These are phyloP conservation scores for Erythrobasidium hasegawianum DNA, from an alignment of 1,284 basidiomycete genomes.

Conservation along the genomic window DNA sequence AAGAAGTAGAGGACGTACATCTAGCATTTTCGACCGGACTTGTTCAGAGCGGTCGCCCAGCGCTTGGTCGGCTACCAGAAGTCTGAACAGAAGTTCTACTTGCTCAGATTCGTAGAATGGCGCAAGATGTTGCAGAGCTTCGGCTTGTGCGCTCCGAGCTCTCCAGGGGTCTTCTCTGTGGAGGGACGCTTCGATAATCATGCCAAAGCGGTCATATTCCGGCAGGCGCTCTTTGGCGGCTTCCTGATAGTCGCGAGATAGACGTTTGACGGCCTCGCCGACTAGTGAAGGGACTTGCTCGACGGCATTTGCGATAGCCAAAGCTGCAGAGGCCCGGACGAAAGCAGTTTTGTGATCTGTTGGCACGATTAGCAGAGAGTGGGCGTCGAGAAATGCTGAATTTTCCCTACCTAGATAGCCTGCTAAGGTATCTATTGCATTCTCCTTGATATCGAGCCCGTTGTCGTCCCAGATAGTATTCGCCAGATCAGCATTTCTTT, in stretches of 20 bases:
- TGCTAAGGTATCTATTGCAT: constrained; percentile 63
- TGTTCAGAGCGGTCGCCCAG: constrained; percentile 80
- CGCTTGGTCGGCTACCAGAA: constrained; percentile 78
- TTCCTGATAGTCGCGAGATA: constrained; percentile 75
- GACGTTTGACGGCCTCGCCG: constrained; percentile 53
- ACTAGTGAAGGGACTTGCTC: constrained; percentile 62
- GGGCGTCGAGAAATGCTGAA: too few relatives aligned
- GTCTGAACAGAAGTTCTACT: constrained; percentile 77
- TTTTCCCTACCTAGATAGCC: constrained; percentile 63
- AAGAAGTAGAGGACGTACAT: constrained; percentile 41
- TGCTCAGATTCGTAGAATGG: constrained; percentile 63
- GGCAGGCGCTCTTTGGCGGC: constrained; percentile 84
- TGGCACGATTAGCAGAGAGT: not conserved
- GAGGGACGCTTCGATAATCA: constrained; percentile 86
- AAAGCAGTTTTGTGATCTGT: constrained; percentile 75
- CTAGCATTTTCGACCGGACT: constrained; percentile 82
- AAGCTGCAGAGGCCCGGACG: constrained; percentile 70
- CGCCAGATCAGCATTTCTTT: constrained; percentile 82
- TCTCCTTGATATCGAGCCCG: constrained; percentile 79
- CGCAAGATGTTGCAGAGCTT: constrained; percentile 66
- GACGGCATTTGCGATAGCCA: constrained; percentile 72
- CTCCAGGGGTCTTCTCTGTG: constrained; percentile 90
- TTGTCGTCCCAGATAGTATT: constrained; percentile 92
- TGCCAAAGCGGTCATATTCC: constrained; percentile 65
- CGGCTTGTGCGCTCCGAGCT: constrained; percentile 71